Base-by-base conservation (phyloP, 2,329 filamentous ascomycete genomes). In the Nectriaceae sp. region DNA sequence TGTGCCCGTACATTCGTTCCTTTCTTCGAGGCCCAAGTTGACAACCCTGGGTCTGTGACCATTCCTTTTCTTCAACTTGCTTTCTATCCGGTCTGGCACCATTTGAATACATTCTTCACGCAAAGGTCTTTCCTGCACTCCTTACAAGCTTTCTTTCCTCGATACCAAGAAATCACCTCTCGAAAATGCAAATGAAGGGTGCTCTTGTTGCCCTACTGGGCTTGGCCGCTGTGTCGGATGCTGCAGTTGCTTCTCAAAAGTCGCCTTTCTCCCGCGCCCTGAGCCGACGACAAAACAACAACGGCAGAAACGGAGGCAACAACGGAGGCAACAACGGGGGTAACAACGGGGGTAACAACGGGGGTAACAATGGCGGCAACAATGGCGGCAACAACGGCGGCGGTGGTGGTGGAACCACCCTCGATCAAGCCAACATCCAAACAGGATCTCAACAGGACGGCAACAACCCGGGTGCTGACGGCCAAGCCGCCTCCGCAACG, bases 401-500 rank as follows among this genome's bases (percentile, higher is more conserved):
- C 21, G 64, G 63, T 41, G 58, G 63, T 5, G 56, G 52, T 3
- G 67, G 63, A 31, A 73, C 70, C 43, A 40, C 50, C 5, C 65
- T 84, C 31, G 56, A 70, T 22, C 53, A 67, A 13, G 66, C 75
- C 40, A 74, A 70, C 44, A 44, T 82, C 39, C 79, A 83, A 64
- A 73, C 70, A 16, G 79, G 73, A 41, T 81, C 79, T 5, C 64
- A 70, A 46, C 64, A 65, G 11, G 75, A 78, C 31, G 80, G 79
- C 40, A 72, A 79, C 57, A 65, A 70, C 43, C 70, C 70, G 18
- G 67, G 63, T 4, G 69, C 69, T 0, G 68, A 69, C 35, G 78
- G 76, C 40, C 80, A 83, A 61, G 65, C 76, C 22, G 69, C 76
- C 31, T 84, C 81, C 5, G 58, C 61, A 13, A 82, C 77, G 75